Base-by-base conservation (phyloP, 2,329 filamentous ascomycete species). In the Fusarium sp. region DNA sequence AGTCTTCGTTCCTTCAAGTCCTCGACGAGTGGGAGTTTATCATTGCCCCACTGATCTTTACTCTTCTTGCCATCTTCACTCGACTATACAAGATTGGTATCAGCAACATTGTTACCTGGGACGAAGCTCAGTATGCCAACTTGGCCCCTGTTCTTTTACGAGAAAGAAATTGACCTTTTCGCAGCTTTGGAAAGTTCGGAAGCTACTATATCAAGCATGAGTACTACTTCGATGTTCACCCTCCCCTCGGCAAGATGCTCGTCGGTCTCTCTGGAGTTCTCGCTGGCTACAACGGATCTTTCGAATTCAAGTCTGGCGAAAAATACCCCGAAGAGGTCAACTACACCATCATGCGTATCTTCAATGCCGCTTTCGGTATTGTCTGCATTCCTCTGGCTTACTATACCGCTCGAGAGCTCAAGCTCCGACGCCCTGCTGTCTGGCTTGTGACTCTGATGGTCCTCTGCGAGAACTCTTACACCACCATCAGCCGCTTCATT, bases 181-280 rank as follows among this genome's bases (percentile, higher is more conserved):
- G 15, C 63, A 92, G 89, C 77, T 96, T 96, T 77, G 92, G 92
- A 75, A 99, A 99, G 81, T 99, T 99, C 77, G 95, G 95, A 65
- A 98, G 94, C 70, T 94, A 99, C 79, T 99, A 99, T 78, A 88
- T 99, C 74, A 97, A 99, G 78, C 92, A 94, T 77, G 95, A 99
- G 78, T 97, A 98, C 83, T 99, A 99, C 84, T 99, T 99, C 71
- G 77, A 79, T 65, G 90, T 96, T 55, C 92, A 96, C 77, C 95
- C 95, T 65, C 95, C 95, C 50, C 87, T 99, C 60, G 95, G 95
- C 75, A 99, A 99, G 83, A 98, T 99, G 87, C 88, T 99, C 53
- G 94, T 99, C 69, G 95, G 95, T 62, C 84, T 99, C 47, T 98
- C 95, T 7, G 95, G 95, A 74, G 96, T 96, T 73, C 84, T 99